Conservation (phyloP, 768 basidiomycete genomes). For the Phanerochaete sordida region DNA sequence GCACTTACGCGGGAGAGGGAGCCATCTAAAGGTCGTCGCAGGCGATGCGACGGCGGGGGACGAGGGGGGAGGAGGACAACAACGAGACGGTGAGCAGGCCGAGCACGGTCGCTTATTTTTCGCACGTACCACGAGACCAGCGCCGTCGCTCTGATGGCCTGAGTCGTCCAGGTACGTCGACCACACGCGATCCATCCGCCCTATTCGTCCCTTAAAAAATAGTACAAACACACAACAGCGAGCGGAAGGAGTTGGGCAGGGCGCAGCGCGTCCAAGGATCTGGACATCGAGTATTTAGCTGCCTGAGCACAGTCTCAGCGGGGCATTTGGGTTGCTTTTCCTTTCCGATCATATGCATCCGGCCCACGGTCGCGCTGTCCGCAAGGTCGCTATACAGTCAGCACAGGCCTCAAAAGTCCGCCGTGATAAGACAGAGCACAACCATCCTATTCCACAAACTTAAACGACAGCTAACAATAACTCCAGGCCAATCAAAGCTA, state of each 20-base stretch:
- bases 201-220: conserved; percentile 1
- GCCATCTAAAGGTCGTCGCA: conserved; percentile 23
- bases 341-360: not conserved
- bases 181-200: conserved; percentile 49
- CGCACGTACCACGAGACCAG: conserved; percentile 18
- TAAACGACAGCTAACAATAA: not conserved
- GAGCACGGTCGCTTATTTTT: conserved; percentile 1
- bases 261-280: no score
- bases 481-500: not conserved
- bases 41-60: conserved; percentile 14
- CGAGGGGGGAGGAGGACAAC: conserved; percentile 4
- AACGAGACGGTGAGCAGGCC: conserved; percentile 9
- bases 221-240: not conserved
- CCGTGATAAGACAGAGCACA: not conserved
- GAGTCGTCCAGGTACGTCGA: conserved; percentile 44
- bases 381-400: no score
- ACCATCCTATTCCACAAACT: not conserved
- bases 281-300: not conserved
- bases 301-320: not conserved
- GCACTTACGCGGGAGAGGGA: conserved; percentile 18
- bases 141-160: conserved; percentile 7
- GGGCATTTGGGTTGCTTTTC: not conserved
- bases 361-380: not conserved
- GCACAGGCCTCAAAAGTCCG: not conserved
- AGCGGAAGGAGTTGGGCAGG: not conserved